Evolutionary conservation across 1,139 yeast genomes (phyloP), one percentile per base, ranked within the genome.

Genomic region (Suhomyces yuchorum): DNA sequence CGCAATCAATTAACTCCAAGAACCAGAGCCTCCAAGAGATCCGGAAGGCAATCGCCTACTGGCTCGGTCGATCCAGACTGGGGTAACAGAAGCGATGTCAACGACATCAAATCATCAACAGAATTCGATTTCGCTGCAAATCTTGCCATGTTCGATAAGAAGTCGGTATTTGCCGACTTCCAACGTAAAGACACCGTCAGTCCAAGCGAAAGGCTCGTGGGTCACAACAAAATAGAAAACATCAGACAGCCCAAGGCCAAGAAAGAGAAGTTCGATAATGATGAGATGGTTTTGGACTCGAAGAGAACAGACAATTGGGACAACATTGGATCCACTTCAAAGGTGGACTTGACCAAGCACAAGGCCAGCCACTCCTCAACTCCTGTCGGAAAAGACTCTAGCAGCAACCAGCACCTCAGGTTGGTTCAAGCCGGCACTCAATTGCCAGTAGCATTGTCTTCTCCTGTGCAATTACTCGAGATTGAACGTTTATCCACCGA

Each of bases 41-140:
- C 40, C 7, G 42, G 43, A 18, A 42, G 35, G 34, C 44, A 44
- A 8, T 44, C 52, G 11, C 45, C 56, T 8, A 30, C 52, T 11
- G 48, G 40, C 50, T 55, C 48, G 3, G 38, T 46, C 2, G 67
- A 60, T 20, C 68, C 69, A 14, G 79, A 76, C 41, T 83, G 87
- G 87, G 78, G 76, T 42, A 52, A 45, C 26, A 77, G 74, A 26
- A 55, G 56, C 37, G 82, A 79, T 51, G 78, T 78, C 4, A 61
- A 68, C 15, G 70, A 75, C 44, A 77, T 82, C 52, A 80, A 80
- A 55, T 56, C 70, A 24, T 67, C 80, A 35, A 82, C 77, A 19
- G 97, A 91, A 54, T 92, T 92, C 68, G 97, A 92, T 64, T 92
- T 92, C 66, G 89, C 82, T 50, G 86, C 91, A 9, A 89, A 87